Evolutionary conservation across 331 rosid genomes (phyloP).

Genomic region (Erythrophleum ivorense): DNA sequence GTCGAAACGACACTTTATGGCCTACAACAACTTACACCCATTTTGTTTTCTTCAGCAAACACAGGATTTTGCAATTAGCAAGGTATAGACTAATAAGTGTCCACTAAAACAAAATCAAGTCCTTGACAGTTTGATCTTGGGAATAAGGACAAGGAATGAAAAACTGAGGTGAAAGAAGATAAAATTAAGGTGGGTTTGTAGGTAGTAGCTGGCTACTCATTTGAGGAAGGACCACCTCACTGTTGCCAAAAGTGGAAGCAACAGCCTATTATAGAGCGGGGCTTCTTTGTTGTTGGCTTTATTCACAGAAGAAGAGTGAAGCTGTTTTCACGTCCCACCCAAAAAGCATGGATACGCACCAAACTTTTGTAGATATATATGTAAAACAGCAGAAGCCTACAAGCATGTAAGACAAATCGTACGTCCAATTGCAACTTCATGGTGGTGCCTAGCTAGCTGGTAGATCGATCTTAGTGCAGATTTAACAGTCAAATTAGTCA

Average conservation of each 20-base stretch:
- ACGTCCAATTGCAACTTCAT: constrained; percentile 16
- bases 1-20: not conserved
- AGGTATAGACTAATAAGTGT: not conserved
- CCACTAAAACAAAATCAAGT: not conserved
- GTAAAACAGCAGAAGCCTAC: constrained; percentile 35
- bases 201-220: not conserved
- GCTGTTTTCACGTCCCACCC: constrained; percentile 59
- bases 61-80: not conserved
- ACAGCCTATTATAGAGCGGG: constrained; percentile 37
- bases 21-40: not conserved
- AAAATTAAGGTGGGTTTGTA: constrained; percentile 28
- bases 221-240: constrained; percentile 44
- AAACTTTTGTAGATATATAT: constrained; percentile 15
- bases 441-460: not conserved
- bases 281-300: constrained; percentile 51
- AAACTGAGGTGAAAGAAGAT: not conserved
- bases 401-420: constrained; percentile 43
- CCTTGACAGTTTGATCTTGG: not conserved
- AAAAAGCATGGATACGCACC: constrained; percentile 38
- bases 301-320: constrained; percentile 46
- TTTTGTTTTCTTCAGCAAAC: constrained; percentile 1
- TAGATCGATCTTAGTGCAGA: not conserved
- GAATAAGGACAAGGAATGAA: constrained; percentile 1
- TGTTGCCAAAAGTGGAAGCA: constrained; percentile 67
- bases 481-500: not conserved